These are phyloP conservation scores for Lactifluus hygrophoroides DNA, from an alignment of 768 basidiomycete genomes.

Conservation along the genomic window DNA sequence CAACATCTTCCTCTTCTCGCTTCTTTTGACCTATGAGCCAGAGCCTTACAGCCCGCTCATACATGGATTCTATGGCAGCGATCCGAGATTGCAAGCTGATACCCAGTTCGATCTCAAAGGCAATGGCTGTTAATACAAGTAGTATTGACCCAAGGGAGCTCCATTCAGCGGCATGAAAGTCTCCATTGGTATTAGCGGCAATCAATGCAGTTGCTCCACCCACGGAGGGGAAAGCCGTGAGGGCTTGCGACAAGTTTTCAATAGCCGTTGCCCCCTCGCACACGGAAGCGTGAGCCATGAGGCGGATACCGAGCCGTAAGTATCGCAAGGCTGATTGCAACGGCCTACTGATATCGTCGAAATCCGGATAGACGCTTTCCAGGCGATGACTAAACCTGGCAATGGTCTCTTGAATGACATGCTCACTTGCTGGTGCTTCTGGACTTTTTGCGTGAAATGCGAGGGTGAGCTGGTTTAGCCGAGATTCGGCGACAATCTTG, in stretches of 20 bases:
- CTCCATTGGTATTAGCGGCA: conserved; percentile 24
- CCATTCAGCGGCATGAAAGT: conserved; percentile 21
- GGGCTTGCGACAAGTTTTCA: conserved; percentile 25
- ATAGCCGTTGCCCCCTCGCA: not conserved
- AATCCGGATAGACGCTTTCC: conserved; percentile 55
- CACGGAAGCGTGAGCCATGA: conserved; percentile 29
- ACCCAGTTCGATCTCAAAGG: conserved; percentile 38
- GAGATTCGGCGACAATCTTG: conserved; percentile 43
- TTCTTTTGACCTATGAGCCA: conserved; percentile 79
- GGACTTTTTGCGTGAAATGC: conserved; percentile 31
- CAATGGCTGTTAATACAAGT: conserved; percentile 40
- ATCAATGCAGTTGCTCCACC: conserved; percentile 33
- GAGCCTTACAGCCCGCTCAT: conserved; percentile 65
- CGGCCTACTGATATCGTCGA: conserved; percentile 59
- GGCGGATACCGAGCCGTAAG: conserved; percentile 64
- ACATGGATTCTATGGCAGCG: conserved; percentile 38
- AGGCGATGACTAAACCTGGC: conserved; percentile 70
- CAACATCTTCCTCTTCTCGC: conserved; percentile 52
- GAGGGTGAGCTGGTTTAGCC: conserved; percentile 40
- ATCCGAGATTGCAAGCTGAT: conserved; percentile 28
- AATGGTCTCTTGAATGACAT: conserved; percentile 71
- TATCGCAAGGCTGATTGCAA: conserved; percentile 58
- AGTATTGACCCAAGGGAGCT: conserved; percentile 37
- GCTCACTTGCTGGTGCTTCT: conserved; percentile 45
- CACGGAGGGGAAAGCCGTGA: conserved; percentile 50